These are phyloP conservation scores for Leccinellum luteum DNA, from an alignment of 768 basidiomycete species.

Conservation along the genomic window DNA sequence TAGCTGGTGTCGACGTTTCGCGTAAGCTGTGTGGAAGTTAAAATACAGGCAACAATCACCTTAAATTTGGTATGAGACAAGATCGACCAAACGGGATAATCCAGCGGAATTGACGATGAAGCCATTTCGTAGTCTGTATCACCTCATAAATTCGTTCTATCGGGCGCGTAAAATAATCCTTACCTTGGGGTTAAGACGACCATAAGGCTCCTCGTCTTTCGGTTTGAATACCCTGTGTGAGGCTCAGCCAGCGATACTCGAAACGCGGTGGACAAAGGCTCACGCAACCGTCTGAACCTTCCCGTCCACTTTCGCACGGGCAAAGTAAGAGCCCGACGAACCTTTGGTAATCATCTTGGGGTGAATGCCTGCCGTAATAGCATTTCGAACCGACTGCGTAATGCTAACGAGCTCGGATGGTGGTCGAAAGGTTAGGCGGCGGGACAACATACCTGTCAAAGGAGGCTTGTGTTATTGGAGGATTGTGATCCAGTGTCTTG, in stretches of 20 bases:
- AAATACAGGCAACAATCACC: slow-evolving; percentile 38
- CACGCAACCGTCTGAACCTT: slow-evolving; percentile 78
- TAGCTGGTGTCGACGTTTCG: slow-evolving; percentile 47
- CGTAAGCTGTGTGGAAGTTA: background rate
- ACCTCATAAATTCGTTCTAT: slow-evolving; percentile 1
- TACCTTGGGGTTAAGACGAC: slow-evolving; percentile 83
- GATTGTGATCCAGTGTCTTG: slow-evolving; percentile 80
- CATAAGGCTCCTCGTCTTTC: slow-evolving; percentile 89
- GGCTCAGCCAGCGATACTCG: slow-evolving; percentile 2
- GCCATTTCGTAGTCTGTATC: slow-evolving; percentile 79
- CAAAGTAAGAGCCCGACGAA: slow-evolving; percentile 89
- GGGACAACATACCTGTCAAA: slow-evolving; percentile 59
- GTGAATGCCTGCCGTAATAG: slow-evolving; percentile 76
- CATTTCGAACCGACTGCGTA: slow-evolving; percentile 61
- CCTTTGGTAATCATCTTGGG: slow-evolving; percentile 91
- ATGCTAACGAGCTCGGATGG: slow-evolving; percentile 39
- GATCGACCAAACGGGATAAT: slow-evolving; percentile 88
- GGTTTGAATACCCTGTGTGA: slow-evolving; percentile 79
- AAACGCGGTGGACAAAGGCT: slow-evolving; percentile 26
- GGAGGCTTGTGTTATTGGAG: slow-evolving; percentile 69
- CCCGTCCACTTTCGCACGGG: slow-evolving; percentile 76
- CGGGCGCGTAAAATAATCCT: background rate
- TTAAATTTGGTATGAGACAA: slow-evolving; percentile 87
- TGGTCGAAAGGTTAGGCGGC: background rate
- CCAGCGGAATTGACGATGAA: slow-evolving; percentile 86